Evolutionary conservation across 2,329 filamentous ascomycete species (phyloP).

Genomic region (Chaetomiaceae sp.): DNA sequence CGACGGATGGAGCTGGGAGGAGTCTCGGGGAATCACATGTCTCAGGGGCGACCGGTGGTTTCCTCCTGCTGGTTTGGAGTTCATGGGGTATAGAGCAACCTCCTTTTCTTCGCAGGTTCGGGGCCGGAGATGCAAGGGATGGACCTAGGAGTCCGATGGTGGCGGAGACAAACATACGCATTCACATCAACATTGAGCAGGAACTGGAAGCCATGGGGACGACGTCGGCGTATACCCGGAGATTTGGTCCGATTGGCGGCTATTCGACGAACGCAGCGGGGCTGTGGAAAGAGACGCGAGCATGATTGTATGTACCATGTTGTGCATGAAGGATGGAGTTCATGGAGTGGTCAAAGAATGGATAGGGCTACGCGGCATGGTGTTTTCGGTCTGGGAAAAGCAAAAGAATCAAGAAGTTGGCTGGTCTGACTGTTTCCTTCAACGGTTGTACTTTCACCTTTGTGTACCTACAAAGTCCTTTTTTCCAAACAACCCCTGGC

Average conservation of each 20-base stretch:
- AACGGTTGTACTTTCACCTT: neutral
- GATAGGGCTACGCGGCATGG: conserved; percentile 16
- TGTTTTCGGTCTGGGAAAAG: conserved; percentile 2
- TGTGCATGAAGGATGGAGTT: conserved; percentile 5
- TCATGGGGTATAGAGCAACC: neutral
- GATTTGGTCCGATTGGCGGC: conserved; percentile 2
- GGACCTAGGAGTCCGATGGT: too few species aligned
- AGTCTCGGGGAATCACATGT: neutral
- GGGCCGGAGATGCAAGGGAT: neutral
- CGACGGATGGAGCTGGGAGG: neutral
- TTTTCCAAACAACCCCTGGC: neutral
- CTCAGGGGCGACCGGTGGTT: neutral
- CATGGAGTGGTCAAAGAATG: conserved; percentile 13
- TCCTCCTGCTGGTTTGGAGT: conserved; percentile 1
- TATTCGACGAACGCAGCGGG: conserved; percentile 1
- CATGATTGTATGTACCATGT: conserved; percentile 9
- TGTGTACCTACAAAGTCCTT: conserved; percentile 8
- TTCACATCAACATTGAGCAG: too few species aligned
- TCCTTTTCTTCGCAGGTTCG: neutral
- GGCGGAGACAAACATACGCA: too few species aligned
- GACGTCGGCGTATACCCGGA: conserved; percentile 4
- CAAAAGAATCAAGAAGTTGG: conserved; percentile 7
- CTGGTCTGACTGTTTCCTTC: conserved; percentile 14
- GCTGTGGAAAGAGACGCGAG: conserved; percentile 16
- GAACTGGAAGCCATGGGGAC: neutral